Base-by-base conservation (phyloP, 164 flowering plant species). In the Magnolia sinica region DNA sequence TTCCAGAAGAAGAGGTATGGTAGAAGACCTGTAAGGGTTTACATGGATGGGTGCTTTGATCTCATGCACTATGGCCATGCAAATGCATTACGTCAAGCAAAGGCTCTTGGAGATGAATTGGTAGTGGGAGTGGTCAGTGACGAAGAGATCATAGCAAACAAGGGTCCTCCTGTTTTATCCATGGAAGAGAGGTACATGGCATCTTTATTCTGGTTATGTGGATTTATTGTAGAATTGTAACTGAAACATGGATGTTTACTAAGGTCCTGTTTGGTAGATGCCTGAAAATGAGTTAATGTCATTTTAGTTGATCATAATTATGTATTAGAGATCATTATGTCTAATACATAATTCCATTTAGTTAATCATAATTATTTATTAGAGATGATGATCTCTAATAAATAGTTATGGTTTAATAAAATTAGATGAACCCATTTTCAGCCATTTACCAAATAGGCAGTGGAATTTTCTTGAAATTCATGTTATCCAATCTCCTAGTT, bases 51-150 rank as follows among this genome's bases (percentile, higher is more conserved):
- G 0, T 94, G 98, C 73, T 94, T 92, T 74, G 97, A 94, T 84
- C 90, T 94, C 64, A 94, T 94, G 98, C 98, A 94, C 75, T 94
- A 90, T 75, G 98, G 98, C 37, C 98, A 94, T 80, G 93, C 92
- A 59, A 94, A 94, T 79, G 98, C 98, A 0, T 72, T 94, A 87
- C 83, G 98, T 77, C 97, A 94, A 80, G 98, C 98, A 10, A 91
- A 87, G 80, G 91, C 92, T 27, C 75, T 94, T 72, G 98, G 98
- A n/a, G 95, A 94, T 86, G 89, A 87, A 78, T 79, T 94, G 86
- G 91, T 94, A 27, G 97, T 94, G 68, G 98, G 96, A 63, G 89
- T 94, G 71, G 95, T 92, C 4, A 92, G 95, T 73, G 98, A 94
- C 64, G 94, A 89, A 78, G 94, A 92, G 85, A 93, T 93, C 63